Base-by-base conservation (phyloP, 148 eudicot species). In the Hydrangea macrophylla region DNA sequence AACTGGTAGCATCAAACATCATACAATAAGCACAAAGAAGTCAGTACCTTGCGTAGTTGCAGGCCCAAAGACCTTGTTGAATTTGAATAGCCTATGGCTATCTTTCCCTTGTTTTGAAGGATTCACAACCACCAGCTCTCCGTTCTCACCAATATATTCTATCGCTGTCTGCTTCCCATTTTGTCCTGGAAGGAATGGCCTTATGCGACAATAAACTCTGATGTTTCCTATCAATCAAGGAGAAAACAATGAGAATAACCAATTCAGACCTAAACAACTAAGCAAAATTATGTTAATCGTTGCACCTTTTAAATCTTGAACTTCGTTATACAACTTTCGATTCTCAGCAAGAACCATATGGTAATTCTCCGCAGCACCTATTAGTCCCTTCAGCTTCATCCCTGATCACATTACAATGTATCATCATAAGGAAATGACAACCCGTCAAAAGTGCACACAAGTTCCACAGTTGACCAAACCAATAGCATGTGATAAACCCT, bases 291-390 rank as follows among this genome's bases (percentile, higher is more conserved):
- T 65, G 55, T 40, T 6, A 40, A 66, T 15, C 56, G 53, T 24
- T 51, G 62, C 72, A 94, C 99, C 99, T 87, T 94, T 94, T 81
- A 94, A 76, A 81, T 94, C 99, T 70, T 94, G 99, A 65, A 94
- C 97, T 74, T 94, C 93, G 67, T 94, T 94, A 78, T 90, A 91
- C 78, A 94, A 72, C 70, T 85, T 94, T 66, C 96, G 66, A 69
- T 94, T 94, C 75, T 94, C 99, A 62, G 79, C 79, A 62, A 90
- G 89, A 64, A 90, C 96, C n/a, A 69, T 68, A 37, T 94, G 97
- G 70, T 94, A 94, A 73, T 80, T 89, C 64, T 84, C 84, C 9
- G 97, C 97, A 64, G 90, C 96, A 68, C 87, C 90, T 36, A 89
- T 82, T 42, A 91, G 75, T 55, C 80, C 86, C 67, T 84, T 81